These are phyloP conservation scores for Trichoderma oligosporum DNA, from an alignment of 2,329 filamentous ascomycete species.

Conservation along the genomic window DNA sequence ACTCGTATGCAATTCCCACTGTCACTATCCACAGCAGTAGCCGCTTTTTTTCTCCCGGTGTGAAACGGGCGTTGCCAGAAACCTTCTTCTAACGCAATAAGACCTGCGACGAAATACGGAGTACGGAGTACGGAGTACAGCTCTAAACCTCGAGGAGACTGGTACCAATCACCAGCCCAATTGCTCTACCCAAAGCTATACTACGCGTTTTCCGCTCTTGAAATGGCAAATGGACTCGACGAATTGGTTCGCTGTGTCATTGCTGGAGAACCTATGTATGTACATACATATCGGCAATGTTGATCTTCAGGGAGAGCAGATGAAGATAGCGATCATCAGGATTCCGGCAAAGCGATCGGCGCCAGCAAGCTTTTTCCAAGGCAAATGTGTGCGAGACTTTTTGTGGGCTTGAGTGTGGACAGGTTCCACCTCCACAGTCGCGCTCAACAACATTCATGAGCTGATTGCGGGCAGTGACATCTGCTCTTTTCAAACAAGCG, in stretches of 20 bases:
- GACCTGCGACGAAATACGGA: conserved; percentile 1
- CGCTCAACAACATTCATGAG: not conserved
- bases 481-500: not conserved
- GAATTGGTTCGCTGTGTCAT: not conserved
- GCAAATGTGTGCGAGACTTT: not conserved
- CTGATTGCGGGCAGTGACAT: conserved; percentile 13
- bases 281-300: not conserved
- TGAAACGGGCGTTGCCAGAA: not conserved
- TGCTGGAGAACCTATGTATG: not conserved
- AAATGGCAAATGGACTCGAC: not conserved
- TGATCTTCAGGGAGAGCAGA: conserved; percentile 17
- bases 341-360: conserved; percentile 13
- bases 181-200: not conserved
- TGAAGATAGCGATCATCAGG: not conserved
- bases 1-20: not conserved
- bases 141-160: not conserved
- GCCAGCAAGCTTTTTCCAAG: conserved; percentile 19
- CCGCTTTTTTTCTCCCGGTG: not conserved
- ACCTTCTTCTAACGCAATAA: not conserved
- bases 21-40: conserved; percentile 8
- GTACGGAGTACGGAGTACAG: not conserved
- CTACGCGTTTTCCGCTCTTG: not conserved
- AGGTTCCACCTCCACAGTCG: conserved; percentile 14
- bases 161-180: not conserved
- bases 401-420: conserved; percentile 1